Conservation (phyloP, 2,329 filamentous ascomycete species). For the Metarhizium guizhouense region DNA sequence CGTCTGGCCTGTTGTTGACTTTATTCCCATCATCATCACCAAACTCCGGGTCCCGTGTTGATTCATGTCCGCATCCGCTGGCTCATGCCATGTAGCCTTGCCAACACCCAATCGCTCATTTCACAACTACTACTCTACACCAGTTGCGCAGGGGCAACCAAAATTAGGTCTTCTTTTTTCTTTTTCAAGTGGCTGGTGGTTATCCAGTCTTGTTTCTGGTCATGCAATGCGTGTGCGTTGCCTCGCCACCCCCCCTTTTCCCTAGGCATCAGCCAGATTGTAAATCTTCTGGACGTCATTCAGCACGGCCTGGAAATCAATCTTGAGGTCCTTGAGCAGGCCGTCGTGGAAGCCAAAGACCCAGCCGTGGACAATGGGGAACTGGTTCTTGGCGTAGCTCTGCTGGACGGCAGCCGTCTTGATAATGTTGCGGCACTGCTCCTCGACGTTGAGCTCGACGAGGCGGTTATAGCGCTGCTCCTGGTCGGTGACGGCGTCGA, state of each 20-base stretch:
- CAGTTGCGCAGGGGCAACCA: neutral
- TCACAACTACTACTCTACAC: neutral
- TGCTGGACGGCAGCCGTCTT: constrained; percentile 75
- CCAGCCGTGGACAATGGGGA: constrained; percentile 65
- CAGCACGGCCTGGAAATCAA: constrained; percentile 50
- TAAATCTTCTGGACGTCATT: constrained; percentile 56
- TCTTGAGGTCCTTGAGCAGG: constrained; percentile 54
- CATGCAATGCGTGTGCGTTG: no score
- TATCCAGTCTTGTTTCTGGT: no score
- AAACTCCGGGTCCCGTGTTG: neutral
- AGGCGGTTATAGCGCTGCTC: constrained; percentile 57
- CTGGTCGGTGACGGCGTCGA: constrained; percentile 53
- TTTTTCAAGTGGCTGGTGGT: no score
- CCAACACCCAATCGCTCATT: neutral
- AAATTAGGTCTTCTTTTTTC: constrained; percentile 1
- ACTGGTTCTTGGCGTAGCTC: constrained; percentile 52
- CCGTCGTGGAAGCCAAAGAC: constrained; percentile 63
- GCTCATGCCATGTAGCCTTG: neutral
- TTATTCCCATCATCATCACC: neutral
- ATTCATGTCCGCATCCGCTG: neutral
- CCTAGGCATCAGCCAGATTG: constrained; percentile 33
- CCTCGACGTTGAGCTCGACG: constrained; percentile 74
- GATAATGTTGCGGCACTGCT: constrained; percentile 69
- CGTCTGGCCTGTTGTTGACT: neutral
- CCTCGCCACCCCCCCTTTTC: no score